Conservation (phyloP, 2,329 filamentous ascomycete species). For the Diplodia sapinea region DNA sequence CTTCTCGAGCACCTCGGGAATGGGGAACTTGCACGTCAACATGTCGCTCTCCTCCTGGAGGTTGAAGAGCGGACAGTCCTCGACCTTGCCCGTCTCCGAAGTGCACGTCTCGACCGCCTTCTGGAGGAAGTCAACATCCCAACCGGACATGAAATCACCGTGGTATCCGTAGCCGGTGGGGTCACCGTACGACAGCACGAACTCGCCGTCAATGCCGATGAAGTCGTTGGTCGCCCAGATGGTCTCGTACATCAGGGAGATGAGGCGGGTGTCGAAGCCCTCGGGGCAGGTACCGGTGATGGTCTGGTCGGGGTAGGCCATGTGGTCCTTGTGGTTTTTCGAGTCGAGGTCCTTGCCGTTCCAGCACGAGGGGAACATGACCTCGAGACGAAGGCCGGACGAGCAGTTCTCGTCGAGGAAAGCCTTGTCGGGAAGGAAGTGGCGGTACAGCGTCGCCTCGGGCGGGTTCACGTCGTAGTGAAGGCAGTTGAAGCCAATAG, state of each 20-base stretch:
- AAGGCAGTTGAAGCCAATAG: constrained; percentile 93
- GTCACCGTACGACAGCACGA: constrained; percentile 74
- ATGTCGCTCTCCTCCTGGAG: constrained; percentile 65
- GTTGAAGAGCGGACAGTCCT: constrained; percentile 77
- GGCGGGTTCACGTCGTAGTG: constrained; percentile 69
- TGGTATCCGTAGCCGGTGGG: constrained; percentile 75
- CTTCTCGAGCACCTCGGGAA: constrained; percentile 60
- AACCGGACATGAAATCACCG: constrained; percentile 74
- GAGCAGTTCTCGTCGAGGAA: constrained; percentile 81
- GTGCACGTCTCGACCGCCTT: constrained; percentile 76
- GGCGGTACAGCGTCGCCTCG: constrained; percentile 79
- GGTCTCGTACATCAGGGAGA: constrained; percentile 66
- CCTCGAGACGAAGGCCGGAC: constrained; percentile 75
- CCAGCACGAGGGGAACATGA: constrained; percentile 80
- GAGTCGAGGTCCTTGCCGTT: constrained; percentile 66
- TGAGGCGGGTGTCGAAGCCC: constrained; percentile 60
- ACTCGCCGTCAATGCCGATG: constrained; percentile 60
- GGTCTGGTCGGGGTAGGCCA: constrained; percentile 64
- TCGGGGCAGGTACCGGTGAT: constrained; percentile 62
- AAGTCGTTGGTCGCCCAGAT: constrained; percentile 61
- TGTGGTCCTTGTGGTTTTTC: constrained; percentile 68
- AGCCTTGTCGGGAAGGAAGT: constrained; percentile 78
- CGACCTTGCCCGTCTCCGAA: constrained; percentile 68
- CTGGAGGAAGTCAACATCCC: constrained; percentile 70
- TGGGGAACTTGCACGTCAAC: constrained; percentile 65